Base-by-base conservation (phyloP, 2,329 filamentous ascomycete genomes). In the Fusarium sp. region DNA sequence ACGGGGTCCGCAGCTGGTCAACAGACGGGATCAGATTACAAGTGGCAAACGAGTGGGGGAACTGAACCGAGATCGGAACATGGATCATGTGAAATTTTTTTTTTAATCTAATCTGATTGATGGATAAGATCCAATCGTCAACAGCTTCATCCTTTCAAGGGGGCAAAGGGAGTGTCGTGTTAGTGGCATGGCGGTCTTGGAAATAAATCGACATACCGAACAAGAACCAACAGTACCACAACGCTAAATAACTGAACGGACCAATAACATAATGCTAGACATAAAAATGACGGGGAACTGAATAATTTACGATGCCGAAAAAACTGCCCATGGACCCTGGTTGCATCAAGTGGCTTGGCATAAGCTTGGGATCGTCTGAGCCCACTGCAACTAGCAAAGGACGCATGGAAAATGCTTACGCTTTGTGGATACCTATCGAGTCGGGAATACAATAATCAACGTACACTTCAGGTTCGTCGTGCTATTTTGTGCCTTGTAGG, bases 21-120 rank as follows among this genome's bases (percentile, higher is more conserved):
- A 32, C 30, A 43, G 12, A 37, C 49, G 32, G 30, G 49, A 63
- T 71, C 67, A 67, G 47, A 64, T 74, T 60, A 61, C 35, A 58
- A 65, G 67, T 69, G 71, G 67, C 71, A 53, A 65, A 40, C 38
- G 52, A 60, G 67, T 74, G 67, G 67, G 64, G 66, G 67, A 66
- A 49, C 23, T 30, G 47, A 64, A 54, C 71, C 71, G 67, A 73
- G 64, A 70, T 72, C 64, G 72, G 72, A 71, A 75, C 61, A 58
- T 33, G 47, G 62, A 56, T 35, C 12, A 67, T 40, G 46, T 58
- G 60, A 56, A 63, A 60, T 44, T 25, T 61, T 74, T 66, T 50
- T 25, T 61, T 74, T 66, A 46, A 75, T 75, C 73, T 75, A 72
- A 75, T 75, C 73, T 70, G 73, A 75, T 75, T 64, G 64, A 72